Conservation (phyloP, 805 yeast genomes). For the Ogataea paradorogensis region DNA sequence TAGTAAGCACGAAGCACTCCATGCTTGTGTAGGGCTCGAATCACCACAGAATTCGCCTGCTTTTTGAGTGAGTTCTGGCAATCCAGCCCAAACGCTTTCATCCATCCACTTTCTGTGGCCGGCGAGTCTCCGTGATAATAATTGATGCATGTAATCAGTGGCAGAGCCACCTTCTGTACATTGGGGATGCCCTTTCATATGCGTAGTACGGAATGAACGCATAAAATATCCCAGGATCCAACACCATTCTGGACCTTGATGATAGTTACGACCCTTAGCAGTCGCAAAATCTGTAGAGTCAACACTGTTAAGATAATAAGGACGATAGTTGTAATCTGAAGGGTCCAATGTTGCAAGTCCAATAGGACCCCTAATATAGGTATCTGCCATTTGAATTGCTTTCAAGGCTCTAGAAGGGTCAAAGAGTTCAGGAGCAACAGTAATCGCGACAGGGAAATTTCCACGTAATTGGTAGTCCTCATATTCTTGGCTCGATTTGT, state of each 20-base stretch:
- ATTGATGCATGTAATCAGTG: constrained; percentile 52
- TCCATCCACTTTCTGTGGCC: constrained; percentile 69
- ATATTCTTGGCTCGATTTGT: constrained; percentile 75
- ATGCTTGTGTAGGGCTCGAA: constrained; percentile 94
- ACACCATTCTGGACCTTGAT: constrained; percentile 99
- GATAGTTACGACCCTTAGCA: constrained; percentile 93
- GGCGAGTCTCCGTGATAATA: constrained; percentile 56
- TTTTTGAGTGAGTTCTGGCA: constrained; percentile 88
- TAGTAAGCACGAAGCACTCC: constrained; percentile 86
- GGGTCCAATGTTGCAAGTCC: constrained; percentile 95
- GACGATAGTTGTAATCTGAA: constrained; percentile 85
- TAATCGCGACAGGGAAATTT: constrained; percentile 88
- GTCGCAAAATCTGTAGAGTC: constrained; percentile 89
- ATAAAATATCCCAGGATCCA: constrained; percentile 89
- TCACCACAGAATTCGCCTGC: constrained; percentile 79
- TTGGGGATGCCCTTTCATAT: constrained; percentile 37
- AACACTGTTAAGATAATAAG: constrained; percentile 76
- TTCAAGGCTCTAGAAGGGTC: constrained; percentile 52
- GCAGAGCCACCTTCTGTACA: constrained; percentile 38
- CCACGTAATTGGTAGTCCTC: constrained; percentile 94
- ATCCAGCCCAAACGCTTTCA: constrained; percentile 88
- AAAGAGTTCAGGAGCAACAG: constrained; percentile 93
- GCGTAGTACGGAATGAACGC: constrained; percentile 66
- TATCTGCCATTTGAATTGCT: constrained; percentile 74
- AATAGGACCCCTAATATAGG: constrained; percentile 75